Evolutionary conservation across 108 stramenopile genomes (phyloP).

Genomic region (Discostella pseudostelligera): DNA sequence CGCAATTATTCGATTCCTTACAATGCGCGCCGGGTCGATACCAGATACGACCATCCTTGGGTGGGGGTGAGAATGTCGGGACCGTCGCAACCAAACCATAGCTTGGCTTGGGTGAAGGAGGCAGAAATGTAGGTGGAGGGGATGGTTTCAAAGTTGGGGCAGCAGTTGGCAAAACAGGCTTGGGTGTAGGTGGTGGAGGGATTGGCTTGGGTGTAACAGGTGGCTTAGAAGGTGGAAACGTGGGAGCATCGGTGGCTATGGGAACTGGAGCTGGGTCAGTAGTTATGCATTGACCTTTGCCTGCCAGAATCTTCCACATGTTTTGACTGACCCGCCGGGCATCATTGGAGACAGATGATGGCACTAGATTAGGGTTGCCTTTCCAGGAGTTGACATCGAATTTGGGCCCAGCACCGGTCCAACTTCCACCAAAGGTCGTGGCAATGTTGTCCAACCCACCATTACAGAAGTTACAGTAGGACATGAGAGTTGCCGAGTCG

Average conservation of each 20-base stretch:
- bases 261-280: slow-evolving; percentile 10
- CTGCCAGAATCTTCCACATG: background rate
- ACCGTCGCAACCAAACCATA: background rate
- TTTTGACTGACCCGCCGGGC: background rate
- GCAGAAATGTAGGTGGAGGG: background rate
- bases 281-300: background rate
- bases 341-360: background rate
- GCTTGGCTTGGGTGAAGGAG: slow-evolving; percentile 1
- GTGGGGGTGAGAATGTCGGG: slow-evolving; percentile 7
- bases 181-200: too few species aligned
- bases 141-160: too few species aligned
- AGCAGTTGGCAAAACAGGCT: too few species aligned
- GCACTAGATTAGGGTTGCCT: background rate
- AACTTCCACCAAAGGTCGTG: slow-evolving; percentile 17
- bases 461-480: slow-evolving; percentile 32
- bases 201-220: too few species aligned
- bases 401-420: slow-evolving; percentile 21
- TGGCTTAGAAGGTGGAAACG: background rate
- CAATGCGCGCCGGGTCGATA: background rate
- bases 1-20: slow-evolving; percentile 9
- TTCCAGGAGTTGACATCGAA: slow-evolving; percentile 9
- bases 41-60: slow-evolving; percentile 13
- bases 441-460: slow-evolving; percentile 29
- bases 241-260: slow-evolving; percentile 3
- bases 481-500: slow-evolving; percentile 35